phyloP scores from a whole-genome alignment of 2,329 filamentous ascomycete species.

The Colletotrichum costaricense region DNA sequence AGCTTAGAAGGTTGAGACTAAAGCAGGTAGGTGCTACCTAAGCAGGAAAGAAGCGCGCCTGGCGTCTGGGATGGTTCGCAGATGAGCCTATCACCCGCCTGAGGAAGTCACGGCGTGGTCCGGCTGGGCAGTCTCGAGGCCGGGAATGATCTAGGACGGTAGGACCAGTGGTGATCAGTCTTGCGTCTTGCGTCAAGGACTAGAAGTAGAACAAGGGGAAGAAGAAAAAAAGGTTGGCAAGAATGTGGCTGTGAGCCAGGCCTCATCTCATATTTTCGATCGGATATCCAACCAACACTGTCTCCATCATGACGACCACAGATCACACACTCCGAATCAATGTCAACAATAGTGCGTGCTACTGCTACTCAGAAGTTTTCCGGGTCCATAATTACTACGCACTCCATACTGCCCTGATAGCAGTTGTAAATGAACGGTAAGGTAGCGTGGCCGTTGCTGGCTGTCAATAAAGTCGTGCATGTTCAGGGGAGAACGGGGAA shows the following conservation, averaged over 20 bases:
- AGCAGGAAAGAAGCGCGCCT: neutral
- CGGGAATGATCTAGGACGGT: neutral
- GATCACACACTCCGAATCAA: neutral
- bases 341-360: neutral
- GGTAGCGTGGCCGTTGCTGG: neutral
- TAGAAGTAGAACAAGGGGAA: neutral
- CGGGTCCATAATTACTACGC: neutral
- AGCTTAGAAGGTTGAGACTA: neutral
- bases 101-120: constrained; percentile 21
- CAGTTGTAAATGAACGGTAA: neutral
- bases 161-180: constrained; percentile 4
- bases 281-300: neutral
- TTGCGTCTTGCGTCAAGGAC: constrained; percentile 9
- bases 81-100: constrained; percentile 22
- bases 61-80: constrained; percentile 14
- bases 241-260: constrained; percentile 7
- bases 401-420: neutral
- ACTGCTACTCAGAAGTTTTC: neutral
- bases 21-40: neutral
- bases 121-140: constrained; percentile 18
- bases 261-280: neutral
- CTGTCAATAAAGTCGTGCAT: constrained; percentile 24
- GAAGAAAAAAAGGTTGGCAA: neutral
- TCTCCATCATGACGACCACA: neutral
- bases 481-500: constrained; percentile 12